Percentiles rank a stretch among this genome's conserved stretches.
Evolutionary conservation across 179 eudicot genomes (phyloP).

Genomic region (Beta macrorhiza): DNA sequence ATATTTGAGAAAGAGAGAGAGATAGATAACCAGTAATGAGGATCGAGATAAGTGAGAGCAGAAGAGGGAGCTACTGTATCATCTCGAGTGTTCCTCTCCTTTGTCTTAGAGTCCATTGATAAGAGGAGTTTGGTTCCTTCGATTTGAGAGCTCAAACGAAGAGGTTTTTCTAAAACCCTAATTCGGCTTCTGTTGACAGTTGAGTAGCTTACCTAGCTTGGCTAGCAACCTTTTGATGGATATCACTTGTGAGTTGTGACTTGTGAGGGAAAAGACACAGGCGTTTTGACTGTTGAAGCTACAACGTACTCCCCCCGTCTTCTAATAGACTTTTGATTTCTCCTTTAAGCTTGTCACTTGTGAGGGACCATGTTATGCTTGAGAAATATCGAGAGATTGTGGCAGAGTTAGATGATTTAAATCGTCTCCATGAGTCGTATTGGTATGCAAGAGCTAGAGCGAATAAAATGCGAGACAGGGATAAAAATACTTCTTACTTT

Average conservation of each 20-base stretch:
- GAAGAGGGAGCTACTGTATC: slow-evolving; percentile 50
- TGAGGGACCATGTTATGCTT: neutral
- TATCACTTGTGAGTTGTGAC: too few relatives aligned
- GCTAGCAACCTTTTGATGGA: too few relatives aligned
- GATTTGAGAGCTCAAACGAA: neutral
- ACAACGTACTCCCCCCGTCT: too few relatives aligned
- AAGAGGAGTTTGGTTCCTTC: neutral
- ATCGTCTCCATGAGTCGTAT: neutral
- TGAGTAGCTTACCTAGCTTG: too few relatives aligned
- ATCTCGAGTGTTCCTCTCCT: neutral
- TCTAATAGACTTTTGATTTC: too few relatives aligned
- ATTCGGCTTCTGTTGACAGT: neutral
- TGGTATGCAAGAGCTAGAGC: neutral
- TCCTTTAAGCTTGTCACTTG: too few relatives aligned
- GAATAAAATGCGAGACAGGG: neutral
- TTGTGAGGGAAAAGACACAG: too few relatives aligned
- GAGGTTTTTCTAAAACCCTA: slow-evolving; percentile 25
- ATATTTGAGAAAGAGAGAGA: neutral
- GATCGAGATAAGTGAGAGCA: slow-evolving; percentile 70
- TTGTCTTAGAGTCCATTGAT: slow-evolving; percentile 21
- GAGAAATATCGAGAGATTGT: neutral
- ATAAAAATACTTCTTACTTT: neutral
- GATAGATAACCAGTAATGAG: slow-evolving; percentile 63
- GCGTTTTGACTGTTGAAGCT: too few relatives aligned
- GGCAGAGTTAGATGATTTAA: neutral